Evolutionary conservation across 768 basidiomycete species (phyloP).

Genomic region (Kwoniella bestiolae): DNA sequence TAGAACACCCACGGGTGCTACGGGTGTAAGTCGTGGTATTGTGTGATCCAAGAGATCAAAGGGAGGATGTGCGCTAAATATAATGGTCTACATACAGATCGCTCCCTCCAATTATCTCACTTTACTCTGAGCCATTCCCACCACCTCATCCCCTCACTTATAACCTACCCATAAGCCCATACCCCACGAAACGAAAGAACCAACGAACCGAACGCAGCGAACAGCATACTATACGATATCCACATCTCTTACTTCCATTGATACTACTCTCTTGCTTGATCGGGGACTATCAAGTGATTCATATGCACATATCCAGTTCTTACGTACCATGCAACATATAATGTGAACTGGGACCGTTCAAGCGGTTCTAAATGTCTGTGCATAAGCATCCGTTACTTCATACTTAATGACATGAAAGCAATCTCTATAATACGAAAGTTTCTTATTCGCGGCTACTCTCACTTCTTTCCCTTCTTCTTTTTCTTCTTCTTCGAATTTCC

Average conservation of each 20-base stretch:
- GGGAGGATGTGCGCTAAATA: not conserved
- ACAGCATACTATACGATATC: not conserved
- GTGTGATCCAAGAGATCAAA: no score
- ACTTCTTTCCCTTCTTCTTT: slow-evolving; percentile 33
- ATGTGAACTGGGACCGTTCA: no score
- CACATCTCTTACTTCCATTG: not conserved
- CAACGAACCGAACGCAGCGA: slow-evolving; percentile 14
- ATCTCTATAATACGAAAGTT: not conserved
- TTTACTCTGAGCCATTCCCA: slow-evolving; percentile 29
- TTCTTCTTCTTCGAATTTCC: slow-evolving; percentile 36
- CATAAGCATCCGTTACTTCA: not conserved
- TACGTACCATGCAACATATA: not conserved
- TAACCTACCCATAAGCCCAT: no score
- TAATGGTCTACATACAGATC: slow-evolving; percentile 35
- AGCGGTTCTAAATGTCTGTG: no score
- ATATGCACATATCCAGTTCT: not conserved
- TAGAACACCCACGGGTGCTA: slow-evolving; percentile 46
- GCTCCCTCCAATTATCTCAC: slow-evolving; percentile 55
- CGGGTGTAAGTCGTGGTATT: slow-evolving; percentile 55
- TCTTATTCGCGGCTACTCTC: not conserved
- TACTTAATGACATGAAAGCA: not conserved
- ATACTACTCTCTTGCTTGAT: not conserved
- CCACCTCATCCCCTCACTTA: not conserved
- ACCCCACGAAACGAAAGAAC: slow-evolving; percentile 2
- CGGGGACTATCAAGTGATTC: not conserved